Evolutionary conservation across 176 grass and related monocot genomes (phyloP), one percentile per base, ranked within the genome.

Genomic region (Cenchrus purpureus): DNA sequence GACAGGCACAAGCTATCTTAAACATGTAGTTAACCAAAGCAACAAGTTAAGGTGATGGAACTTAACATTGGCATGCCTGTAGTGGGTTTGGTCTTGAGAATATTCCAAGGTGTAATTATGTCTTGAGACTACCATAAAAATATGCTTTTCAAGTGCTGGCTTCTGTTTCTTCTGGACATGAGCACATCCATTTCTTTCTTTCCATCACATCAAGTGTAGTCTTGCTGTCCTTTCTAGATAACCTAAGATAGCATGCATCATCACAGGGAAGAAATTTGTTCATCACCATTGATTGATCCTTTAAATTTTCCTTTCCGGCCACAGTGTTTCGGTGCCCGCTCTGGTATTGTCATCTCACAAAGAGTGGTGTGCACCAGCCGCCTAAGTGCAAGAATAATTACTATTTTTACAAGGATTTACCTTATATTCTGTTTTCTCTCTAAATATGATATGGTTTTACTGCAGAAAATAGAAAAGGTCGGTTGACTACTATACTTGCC

Each of bases 31-130:
- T 84, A 66, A 71, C 52, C n/a, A 65, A 58, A 74, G 75, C 64
- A 84, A 79, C 58, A 84, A 74, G 50, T 29, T 52, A 52, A 50
- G 17, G 40, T 79, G 59, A 68, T 79, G 68, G 82, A 80, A 80
- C 68, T 74, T 12, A 71, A 73, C 58, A 73, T 57, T 72, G 25
- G 42, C 76, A 40, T 74, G 50, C 13, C 31, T 20, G 17, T 73
- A 79, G 82, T 84, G 82, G 76, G 68, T 80, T 89, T 84, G 82
- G 68, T 89, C 58, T 67, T 73, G 68, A 48, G 87, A 89, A 89
- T 84, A 84, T 84, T 84, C 82, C 60, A 66, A 29, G 76, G 51
- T 65, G 50, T 88, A 75, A 89, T 84, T 84, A 65, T 89, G 76
- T 89, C 81, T 68, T 50, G 48, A 66, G 25, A 84, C 59, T 80